Evolutionary conservation across 176 grass and related monocot genomes (phyloP).

Genomic region (Avena insularis): DNA sequence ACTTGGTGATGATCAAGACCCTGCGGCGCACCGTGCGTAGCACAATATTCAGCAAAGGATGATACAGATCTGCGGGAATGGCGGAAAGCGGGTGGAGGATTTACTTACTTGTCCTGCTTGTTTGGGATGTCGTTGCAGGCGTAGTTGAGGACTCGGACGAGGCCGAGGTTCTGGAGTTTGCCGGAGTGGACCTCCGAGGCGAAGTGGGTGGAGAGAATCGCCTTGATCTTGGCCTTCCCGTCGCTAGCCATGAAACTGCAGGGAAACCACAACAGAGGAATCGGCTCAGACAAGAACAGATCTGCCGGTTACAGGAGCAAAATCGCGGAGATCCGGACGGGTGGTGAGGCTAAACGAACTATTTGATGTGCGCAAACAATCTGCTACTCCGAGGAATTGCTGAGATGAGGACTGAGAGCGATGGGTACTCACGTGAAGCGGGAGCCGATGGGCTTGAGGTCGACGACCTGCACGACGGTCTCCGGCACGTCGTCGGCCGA

Average conservation of each 20-base stretch:
- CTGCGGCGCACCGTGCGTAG: constrained; percentile 24
- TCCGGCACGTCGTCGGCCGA: constrained; percentile 48
- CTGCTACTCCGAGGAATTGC: background rate
- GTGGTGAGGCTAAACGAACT: background rate
- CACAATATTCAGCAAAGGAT: background rate
- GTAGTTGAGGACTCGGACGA: constrained; percentile 84
- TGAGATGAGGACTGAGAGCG: background rate
- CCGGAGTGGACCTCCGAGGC: constrained; percentile 71
- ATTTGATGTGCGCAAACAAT: background rate
- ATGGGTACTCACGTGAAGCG: constrained; percentile 69
- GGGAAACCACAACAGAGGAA: background rate
- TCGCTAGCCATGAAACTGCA: constrained; percentile 90
- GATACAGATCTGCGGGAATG: background rate
- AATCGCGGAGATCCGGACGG: background rate
- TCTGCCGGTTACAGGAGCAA: background rate
- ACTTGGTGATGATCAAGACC: constrained; percentile 84
- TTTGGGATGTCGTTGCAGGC: constrained; percentile 66
- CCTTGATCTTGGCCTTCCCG: constrained; percentile 78
- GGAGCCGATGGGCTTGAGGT: constrained; percentile 81
- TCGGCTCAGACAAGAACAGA: background rate
- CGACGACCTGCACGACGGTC: constrained; percentile 87
- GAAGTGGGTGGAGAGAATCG: constrained; percentile 77
- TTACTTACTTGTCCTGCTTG: constrained; percentile 73
- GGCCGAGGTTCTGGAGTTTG: constrained; percentile 77
- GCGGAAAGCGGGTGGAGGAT: background rate